Evolutionary conservation across 106 monocot species (phyloP).

Genomic region (Acorus gramineus): DNA sequence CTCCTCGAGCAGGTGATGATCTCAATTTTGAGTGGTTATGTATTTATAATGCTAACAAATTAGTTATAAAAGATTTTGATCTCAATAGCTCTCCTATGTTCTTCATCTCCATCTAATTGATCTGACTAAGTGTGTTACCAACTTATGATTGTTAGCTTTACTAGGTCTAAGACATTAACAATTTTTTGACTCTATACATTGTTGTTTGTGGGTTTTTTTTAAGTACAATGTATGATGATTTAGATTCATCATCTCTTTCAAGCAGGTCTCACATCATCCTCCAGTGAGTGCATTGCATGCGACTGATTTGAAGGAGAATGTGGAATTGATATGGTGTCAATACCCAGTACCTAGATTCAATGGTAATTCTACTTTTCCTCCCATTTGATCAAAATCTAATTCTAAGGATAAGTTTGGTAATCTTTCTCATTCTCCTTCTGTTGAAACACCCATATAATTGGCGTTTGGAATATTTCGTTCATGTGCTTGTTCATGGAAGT

Average conservation of each 20-base stretch:
- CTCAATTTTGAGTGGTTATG: neutral
- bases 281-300: slow-evolving; percentile 87
- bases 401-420: too few relatives aligned
- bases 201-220: too few relatives aligned
- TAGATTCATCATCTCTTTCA: neutral
- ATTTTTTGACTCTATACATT: too few relatives aligned
- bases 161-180: neutral
- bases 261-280: slow-evolving; percentile 87
- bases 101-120: too few relatives aligned
- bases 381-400: too few relatives aligned
- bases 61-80: neutral
- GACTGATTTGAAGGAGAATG: slow-evolving; percentile 40
- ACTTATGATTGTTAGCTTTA: neutral
- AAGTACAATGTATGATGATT: too few relatives aligned
- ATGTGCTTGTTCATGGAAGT: too few relatives aligned
- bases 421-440: too few relatives aligned
- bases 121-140: too few relatives aligned
- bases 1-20: slow-evolving; percentile 72
- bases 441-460: too few relatives aligned
- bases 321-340: slow-evolving; percentile 82
- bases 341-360: slow-evolving; percentile 55
- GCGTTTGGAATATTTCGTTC: too few relatives aligned
- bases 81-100: neutral
- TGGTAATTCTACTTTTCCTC: slow-evolving; percentile 26
- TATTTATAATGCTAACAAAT: neutral